These are phyloP conservation scores for Penicillium nordicum DNA, from an alignment of 2,329 filamentous ascomycete genomes.

Conservation along the genomic window DNA sequence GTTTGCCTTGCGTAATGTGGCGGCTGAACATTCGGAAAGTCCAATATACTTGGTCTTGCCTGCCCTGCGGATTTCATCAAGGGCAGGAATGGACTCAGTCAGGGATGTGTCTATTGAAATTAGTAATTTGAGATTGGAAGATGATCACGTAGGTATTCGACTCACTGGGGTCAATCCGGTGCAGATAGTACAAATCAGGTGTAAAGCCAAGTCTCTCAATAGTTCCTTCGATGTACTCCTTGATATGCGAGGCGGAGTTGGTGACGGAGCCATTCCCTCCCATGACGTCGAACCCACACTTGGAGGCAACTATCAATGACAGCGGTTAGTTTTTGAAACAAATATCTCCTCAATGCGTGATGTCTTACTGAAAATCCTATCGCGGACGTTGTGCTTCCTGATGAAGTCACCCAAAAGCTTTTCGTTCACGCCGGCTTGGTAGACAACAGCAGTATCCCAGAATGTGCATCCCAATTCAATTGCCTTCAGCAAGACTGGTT, in stretches of 20 bases:
- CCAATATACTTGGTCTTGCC: conserved; percentile 52
- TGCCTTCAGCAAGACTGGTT: no score
- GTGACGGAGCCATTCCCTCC: conserved; percentile 35
- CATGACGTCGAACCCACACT: conserved; percentile 46
- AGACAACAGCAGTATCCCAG: no score
- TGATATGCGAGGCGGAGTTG: conserved; percentile 48
- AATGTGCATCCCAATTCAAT: no score
- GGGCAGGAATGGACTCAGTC: conserved; percentile 47
- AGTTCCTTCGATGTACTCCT: conserved; percentile 49
- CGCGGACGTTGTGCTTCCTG: no score
- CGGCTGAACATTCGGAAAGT: conserved; percentile 48
- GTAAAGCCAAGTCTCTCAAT: conserved; percentile 49
- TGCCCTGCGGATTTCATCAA: conserved; percentile 46
- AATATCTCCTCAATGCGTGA: background rate
- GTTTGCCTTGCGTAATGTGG: conserved; percentile 46
- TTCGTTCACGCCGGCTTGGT: no score
- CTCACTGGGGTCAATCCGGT: conserved; percentile 39
- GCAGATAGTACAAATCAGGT: conserved; percentile 41
- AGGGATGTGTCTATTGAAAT: conserved; percentile 40
- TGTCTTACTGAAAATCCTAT: no score
- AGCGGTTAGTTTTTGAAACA: background rate
- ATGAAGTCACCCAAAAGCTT: no score
- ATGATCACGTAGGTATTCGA: background rate
- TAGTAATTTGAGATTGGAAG: background rate
- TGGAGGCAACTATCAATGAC: conserved; percentile 44